Base-by-base conservation (phyloP, 257 asterid species). In the Fraxinus excelsior region DNA sequence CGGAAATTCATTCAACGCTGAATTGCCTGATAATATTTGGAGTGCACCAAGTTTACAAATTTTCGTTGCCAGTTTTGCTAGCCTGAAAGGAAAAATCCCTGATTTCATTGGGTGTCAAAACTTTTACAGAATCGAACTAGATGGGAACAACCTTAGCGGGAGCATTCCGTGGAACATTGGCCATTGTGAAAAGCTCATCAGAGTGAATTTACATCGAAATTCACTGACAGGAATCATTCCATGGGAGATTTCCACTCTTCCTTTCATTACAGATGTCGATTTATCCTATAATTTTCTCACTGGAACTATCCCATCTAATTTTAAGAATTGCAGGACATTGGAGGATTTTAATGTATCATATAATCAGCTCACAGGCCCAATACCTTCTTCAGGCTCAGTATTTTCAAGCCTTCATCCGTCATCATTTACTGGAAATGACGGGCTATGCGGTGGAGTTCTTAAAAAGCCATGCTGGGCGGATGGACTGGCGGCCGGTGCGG, bases 341-440 rank as follows among this genome's bases (percentile, higher is more conserved):
- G 97, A 93, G 80, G 88, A 74, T 73, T 93, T 96, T 87, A 93
- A 96, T 29, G 97, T 96, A 0, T 96, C 99, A 0, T 91, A 88
- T 76, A 96, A 96, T 82, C 94, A 84, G 82, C 94, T 96, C 76
- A 90, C 94, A 0, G 99, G 99, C 2, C 97, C 99, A 1, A 85
- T 96, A 2, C 97, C 99, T 2, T 85, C 96, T 0, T 80, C 93
- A 0, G 96, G 96, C 14, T 71, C 86, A 1, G 81, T 89, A 18
- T 95, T 95, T 44, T 85, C 98, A 0, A 83, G 84, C 56, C 84
- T 90, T 14, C 97, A 89, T 56, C 90, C 93, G 0, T 95, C 99
- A 0, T 89, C 97, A 0, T 96, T 93, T 78, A 56, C 71, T 1
- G 99, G 98, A 10, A 96, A 96, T 38, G 90, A 86, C 2, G 99